phyloP scores from a whole-genome alignment of 78 protist species.

The Speleostelium caveatum region DNA sequence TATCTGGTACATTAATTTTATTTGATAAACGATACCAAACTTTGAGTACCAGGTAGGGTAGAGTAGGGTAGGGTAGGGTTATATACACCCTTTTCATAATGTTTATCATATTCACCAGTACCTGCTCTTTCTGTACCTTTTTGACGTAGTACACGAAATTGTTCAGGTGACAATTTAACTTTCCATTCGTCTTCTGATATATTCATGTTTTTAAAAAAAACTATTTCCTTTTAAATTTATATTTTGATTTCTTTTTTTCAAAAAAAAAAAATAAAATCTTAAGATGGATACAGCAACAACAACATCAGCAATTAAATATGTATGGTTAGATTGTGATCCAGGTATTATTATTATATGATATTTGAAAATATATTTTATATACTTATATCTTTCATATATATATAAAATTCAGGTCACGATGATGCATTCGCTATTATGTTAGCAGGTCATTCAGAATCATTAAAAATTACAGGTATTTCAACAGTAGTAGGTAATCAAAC shows the following conservation, averaged over 20 bases:
- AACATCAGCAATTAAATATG: constrained; percentile 10
- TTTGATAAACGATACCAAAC: constrained; percentile 2
- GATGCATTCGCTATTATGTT: constrained; percentile 92
- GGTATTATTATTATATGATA: no score
- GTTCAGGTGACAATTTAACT: constrained; percentile 67
- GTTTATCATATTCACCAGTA: constrained; percentile 58
- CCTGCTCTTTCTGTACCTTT: constrained; percentile 60
- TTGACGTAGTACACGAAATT: constrained; percentile 69
- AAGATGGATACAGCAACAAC: neutral
- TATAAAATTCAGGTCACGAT: constrained; percentile 95
- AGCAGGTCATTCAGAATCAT: constrained; percentile 10
- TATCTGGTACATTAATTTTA: no score
- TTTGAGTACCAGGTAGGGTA: neutral
- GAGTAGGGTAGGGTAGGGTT: neutral
- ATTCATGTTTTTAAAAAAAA: constrained; percentile 21
- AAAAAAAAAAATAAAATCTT: no score
- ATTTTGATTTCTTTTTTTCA: neutral
- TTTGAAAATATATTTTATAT: neutral
- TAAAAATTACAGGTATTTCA: constrained; percentile 85
- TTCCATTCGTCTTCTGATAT: constrained; percentile 76
- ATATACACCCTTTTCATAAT: constrained; percentile 19
- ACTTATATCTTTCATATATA: neutral
- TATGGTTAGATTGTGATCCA: constrained; percentile 90
- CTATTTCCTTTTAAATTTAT: neutral
- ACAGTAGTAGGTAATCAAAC: constrained; percentile 94